Conservation (phyloP, 345 rosid genomes). For the Citrus mangshanensis region DNA sequence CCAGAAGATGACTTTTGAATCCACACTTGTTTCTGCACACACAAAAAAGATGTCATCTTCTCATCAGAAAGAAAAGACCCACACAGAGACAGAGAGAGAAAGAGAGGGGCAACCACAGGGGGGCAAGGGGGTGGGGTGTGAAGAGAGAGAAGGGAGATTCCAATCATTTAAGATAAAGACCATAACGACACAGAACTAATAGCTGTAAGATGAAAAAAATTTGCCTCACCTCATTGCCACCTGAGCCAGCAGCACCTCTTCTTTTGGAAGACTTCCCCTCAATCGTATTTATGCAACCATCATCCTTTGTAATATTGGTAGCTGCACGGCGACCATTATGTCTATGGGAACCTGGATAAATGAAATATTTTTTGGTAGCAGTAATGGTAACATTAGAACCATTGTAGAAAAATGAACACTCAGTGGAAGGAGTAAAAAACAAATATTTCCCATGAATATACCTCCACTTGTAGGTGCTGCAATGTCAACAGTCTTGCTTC, state of each 20-base stretch:
- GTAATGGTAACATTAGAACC: neutral
- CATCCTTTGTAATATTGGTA: conserved; percentile 38
- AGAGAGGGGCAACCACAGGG: neutral
- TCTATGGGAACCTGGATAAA: conserved; percentile 40
- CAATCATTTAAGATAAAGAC: neutral
- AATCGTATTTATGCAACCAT: conserved; percentile 21
- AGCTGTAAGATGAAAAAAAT: conserved; percentile 1
- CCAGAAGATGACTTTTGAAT: conserved; percentile 71
- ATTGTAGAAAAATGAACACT: neutral
- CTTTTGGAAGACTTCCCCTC: conserved; percentile 63
- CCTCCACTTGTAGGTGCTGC: conserved; percentile 25
- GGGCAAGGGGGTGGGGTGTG: no score
- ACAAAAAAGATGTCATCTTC: conserved; percentile 7
- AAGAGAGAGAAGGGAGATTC: neutral
- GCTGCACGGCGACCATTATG: conserved; percentile 37
- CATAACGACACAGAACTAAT: neutral
- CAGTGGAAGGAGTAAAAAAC: neutral
- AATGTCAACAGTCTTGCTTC: conserved; percentile 21
- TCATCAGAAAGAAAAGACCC: neutral
- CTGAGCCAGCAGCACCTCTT: conserved; percentile 49
- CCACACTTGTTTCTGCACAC: conserved; percentile 80
- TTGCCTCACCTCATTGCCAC: conserved; percentile 55
- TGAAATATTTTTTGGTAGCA: conserved; percentile 2
- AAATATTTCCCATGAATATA: conserved; percentile 36
- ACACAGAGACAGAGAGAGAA: neutral